Evolutionary conservation across 495 filamentous ascomycete species (phyloP).

Genomic region (Monascus purpureus): DNA sequence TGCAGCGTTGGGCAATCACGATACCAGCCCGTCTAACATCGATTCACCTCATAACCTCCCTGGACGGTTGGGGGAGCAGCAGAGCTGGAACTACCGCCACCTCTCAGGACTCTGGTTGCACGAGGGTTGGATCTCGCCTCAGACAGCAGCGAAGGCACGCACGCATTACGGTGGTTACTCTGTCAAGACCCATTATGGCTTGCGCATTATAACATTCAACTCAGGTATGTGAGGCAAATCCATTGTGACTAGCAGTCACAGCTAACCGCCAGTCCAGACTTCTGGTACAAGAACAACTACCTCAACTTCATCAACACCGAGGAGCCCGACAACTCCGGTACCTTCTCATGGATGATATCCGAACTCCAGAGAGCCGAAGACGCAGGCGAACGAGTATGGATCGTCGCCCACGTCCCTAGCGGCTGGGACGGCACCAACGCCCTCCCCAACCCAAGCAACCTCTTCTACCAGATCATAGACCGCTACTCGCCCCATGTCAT

Average conservation of each 20-base stretch:
- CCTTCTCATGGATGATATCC: constrained; percentile 34
- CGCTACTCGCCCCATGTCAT: constrained; percentile 43
- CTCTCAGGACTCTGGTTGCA: constrained; percentile 37
- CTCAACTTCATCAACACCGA: constrained; percentile 32
- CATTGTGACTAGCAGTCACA: constrained; percentile 6
- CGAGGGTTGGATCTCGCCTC: constrained; percentile 33
- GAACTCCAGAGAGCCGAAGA: constrained; percentile 41
- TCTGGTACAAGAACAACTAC: constrained; percentile 36
- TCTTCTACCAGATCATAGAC: constrained; percentile 43
- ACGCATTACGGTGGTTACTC: constrained; percentile 40
- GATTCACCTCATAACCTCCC: constrained; percentile 37
- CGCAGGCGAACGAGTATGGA: constrained; percentile 37
- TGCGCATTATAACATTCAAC: constrained; percentile 39
- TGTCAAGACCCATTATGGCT: constrained; percentile 29
- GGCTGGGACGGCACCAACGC: constrained; percentile 39
- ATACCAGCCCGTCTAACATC: constrained; percentile 36
- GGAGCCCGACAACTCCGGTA: constrained; percentile 36
- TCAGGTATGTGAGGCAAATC: constrained; percentile 28
- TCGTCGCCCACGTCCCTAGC: constrained; percentile 37
- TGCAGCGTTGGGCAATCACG: constrained; percentile 41
- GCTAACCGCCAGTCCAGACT: constrained; percentile 15
- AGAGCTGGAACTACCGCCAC: constrained; percentile 42
- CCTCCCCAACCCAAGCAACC: constrained; percentile 34
- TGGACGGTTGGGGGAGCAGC: constrained; percentile 37
- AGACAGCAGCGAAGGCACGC: constrained; percentile 25